Conservation (phyloP, 2,329 filamentous ascomycete species). For the Trichoderma asperellum region DNA sequence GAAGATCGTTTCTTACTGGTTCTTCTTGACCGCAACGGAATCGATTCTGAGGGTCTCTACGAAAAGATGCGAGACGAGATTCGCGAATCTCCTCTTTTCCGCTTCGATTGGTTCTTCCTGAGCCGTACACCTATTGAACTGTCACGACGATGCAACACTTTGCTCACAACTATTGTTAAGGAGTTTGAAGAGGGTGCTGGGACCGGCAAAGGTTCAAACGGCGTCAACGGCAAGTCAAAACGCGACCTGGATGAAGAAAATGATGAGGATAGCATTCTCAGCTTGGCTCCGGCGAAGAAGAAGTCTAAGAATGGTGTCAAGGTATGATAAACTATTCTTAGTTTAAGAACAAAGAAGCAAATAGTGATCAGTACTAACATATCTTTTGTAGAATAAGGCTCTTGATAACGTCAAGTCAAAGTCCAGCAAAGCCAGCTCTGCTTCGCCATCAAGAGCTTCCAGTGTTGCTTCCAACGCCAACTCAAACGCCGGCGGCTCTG, state of each 20-base stretch:
- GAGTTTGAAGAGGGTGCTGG: conserved; percentile 79
- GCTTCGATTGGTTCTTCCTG: conserved; percentile 99
- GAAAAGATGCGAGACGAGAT: conserved; percentile 98
- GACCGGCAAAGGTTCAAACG: conserved; percentile 58
- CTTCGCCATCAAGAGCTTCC: conserved; percentile 79
- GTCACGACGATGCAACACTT: conserved; percentile 86
- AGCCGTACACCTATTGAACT: conserved; percentile 93
- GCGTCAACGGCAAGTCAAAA: conserved; percentile 70
- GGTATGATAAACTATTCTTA: conserved; percentile 52
- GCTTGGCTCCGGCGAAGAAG: conserved; percentile 87
- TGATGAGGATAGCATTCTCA: conserved; percentile 79
- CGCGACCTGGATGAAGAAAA: conserved; percentile 80
- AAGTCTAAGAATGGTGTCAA: conserved; percentile 89
- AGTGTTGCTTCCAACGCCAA: conserved; percentile 78
- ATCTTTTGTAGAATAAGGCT: conserved; percentile 77
- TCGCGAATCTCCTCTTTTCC: conserved; percentile 88
- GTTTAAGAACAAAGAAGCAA: neutral
- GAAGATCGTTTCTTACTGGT: conserved; percentile 95
- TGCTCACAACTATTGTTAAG: conserved; percentile 90
- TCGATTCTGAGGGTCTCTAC: conserved; percentile 88
- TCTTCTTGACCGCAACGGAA: conserved; percentile 86
- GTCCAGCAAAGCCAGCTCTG: conserved; percentile 74
- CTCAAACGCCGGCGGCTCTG: conserved; percentile 56
- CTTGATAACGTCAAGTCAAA: conserved; percentile 89
- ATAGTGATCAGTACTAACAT: conserved; percentile 10